A percentile compares a stretch with the other conserved stretches of the same genome.
phyloP scores from a whole-genome alignment of 1,284 basidiomycete genomes.

The Fistulinella staudtii region DNA sequence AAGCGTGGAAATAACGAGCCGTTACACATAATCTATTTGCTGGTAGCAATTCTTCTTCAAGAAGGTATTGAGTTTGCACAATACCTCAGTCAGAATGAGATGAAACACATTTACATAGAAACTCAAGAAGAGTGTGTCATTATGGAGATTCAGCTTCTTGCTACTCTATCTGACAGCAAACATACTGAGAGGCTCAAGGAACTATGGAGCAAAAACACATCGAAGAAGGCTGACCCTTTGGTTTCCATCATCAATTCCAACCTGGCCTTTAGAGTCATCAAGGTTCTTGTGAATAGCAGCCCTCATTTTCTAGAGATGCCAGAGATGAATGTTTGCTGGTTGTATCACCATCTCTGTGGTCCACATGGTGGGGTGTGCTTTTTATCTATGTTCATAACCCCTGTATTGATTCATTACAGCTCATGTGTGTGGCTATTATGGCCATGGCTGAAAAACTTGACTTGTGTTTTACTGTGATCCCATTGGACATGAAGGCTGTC shows the following conservation, averaged over 20 bases:
- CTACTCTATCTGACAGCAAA: neutral
- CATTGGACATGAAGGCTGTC: too few relatives aligned
- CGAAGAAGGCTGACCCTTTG: conserved; percentile 2
- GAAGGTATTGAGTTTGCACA: conserved; percentile 5
- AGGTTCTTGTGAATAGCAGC: neutral
- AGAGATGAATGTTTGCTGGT: conserved; percentile 10
- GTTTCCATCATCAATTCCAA: neutral
- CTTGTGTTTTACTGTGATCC: too few relatives aligned
- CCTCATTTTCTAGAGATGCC: conserved; percentile 8
- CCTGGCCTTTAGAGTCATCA: conserved; percentile 1
- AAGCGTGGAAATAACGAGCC: too few relatives aligned
- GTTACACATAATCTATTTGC: too few relatives aligned
- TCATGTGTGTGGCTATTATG: too few relatives aligned
- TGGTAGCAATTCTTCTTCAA: too few relatives aligned
- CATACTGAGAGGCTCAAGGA: neutral
- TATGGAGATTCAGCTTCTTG: conserved; percentile 10
- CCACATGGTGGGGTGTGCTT: conserved; percentile 3
- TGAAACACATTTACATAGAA: conserved; percentile 12
- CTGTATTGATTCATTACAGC: too few relatives aligned
- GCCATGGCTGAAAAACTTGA: too few relatives aligned
- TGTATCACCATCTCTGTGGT: conserved; percentile 3
- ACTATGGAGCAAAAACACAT: neutral
- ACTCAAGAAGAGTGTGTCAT: conserved; percentile 8
- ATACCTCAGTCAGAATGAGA: conserved; percentile 11
- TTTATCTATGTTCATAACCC: too few relatives aligned